A percentile compares a stretch with the other conserved stretches of the same genome.
Evolutionary conservation across 2,329 filamentous ascomycete genomes (phyloP).

Genomic region (Penicillium sp.): DNA sequence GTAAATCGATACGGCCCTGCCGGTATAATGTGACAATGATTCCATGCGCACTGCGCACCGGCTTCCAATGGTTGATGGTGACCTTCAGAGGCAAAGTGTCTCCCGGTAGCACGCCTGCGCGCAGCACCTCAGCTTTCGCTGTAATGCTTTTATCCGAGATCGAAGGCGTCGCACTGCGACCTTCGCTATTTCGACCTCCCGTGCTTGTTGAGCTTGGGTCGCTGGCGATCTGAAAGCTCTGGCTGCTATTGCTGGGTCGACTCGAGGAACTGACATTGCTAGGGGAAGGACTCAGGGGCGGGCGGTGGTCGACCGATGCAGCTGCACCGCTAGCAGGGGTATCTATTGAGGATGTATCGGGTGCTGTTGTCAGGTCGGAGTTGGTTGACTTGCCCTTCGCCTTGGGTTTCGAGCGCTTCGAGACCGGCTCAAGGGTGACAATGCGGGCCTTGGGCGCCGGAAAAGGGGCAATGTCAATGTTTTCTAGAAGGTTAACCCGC

Average conservation of each 20-base stretch:
- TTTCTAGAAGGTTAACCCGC: constrained; percentile 75
- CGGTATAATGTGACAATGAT: constrained; percentile 91
- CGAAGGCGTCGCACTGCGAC: constrained; percentile 51
- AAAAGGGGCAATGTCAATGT: constrained; percentile 77
- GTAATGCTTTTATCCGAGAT: constrained; percentile 76
- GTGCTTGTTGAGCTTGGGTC: constrained; percentile 42
- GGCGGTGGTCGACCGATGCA: constrained; percentile 35
- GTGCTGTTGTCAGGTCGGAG: constrained; percentile 32
- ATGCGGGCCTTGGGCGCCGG: constrained; percentile 71
- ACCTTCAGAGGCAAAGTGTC: constrained; percentile 79
- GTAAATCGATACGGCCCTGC: constrained; percentile 84
- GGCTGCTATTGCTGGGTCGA: constrained; percentile 62
- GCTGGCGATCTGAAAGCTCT: constrained; percentile 54
- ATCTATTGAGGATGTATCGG: constrained; percentile 49
- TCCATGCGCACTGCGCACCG: constrained; percentile 84
- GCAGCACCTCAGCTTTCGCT: constrained; percentile 76
- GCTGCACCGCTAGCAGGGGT: constrained; percentile 42
- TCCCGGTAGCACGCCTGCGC: constrained; percentile 79
- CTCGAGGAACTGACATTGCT: constrained; percentile 73
- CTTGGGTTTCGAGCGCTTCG: constrained; percentile 65
- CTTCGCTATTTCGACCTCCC: constrained; percentile 47
- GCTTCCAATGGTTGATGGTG: constrained; percentile 80
- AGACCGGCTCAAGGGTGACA: constrained; percentile 83
- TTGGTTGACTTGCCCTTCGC: constrained; percentile 46
- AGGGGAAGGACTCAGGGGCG: constrained; percentile 50